Evolutionary conservation across 176 grass and related monocot genomes (phyloP).

Genomic region (Oryza glaberrima): DNA sequence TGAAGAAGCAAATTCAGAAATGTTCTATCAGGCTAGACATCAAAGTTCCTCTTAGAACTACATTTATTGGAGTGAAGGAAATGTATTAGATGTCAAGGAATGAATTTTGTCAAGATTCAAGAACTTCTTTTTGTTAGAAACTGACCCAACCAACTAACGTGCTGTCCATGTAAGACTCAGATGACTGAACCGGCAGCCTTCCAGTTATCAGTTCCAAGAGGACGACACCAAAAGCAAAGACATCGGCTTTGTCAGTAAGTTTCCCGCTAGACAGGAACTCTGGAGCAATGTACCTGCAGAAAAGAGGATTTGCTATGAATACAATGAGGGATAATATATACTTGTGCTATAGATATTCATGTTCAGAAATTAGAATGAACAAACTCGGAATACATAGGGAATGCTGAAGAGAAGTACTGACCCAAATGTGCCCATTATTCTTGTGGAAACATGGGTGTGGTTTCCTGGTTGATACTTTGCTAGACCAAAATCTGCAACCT

Average conservation of each 20-base stretch:
- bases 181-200: slow-evolving; percentile 53
- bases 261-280: slow-evolving; percentile 58
- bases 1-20: slow-evolving; percentile 22
- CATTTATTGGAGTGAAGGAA: not conserved
- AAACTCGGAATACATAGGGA: not conserved
- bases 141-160: slow-evolving; percentile 65
- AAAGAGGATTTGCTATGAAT: not conserved
- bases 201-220: slow-evolving; percentile 60
- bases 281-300: slow-evolving; percentile 53
- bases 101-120: not conserved
- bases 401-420: not conserved
- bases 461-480: slow-evolving; percentile 56
- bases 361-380: not conserved
- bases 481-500: slow-evolving; percentile 71
- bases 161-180: slow-evolving; percentile 51
- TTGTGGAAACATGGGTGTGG: slow-evolving; percentile 61
- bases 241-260: slow-evolving; percentile 60
- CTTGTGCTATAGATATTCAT: not conserved
- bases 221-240: slow-evolving; percentile 57
- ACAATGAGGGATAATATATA: no score
- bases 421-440: slow-evolving; percentile 73
- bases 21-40: not conserved
- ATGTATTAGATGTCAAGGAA: not conserved
- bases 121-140: not conserved
- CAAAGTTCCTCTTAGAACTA: not conserved